Conservation (phyloP, 1,284 basidiomycete species). For the Boletus albobrunnescens region DNA sequence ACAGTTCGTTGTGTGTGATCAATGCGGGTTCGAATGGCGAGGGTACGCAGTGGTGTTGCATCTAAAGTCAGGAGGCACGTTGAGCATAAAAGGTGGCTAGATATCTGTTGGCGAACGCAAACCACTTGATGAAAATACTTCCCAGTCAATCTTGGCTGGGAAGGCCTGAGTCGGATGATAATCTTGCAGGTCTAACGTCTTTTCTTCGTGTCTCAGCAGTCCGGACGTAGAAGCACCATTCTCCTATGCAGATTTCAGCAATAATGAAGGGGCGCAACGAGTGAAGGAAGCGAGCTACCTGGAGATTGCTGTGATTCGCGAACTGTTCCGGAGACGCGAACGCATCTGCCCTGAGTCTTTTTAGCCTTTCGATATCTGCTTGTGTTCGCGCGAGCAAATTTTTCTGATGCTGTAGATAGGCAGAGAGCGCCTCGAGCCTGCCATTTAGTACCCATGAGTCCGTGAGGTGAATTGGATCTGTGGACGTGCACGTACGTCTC, state of each 20-base stretch:
- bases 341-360: conserved; percentile 39
- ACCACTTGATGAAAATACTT: conserved; percentile 32
- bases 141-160: conserved; percentile 32
- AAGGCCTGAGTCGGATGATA: conserved; percentile 31
- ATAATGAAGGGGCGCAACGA: neutral
- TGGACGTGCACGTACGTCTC: conserved; percentile 44
- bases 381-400: conserved; percentile 53
- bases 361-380: conserved; percentile 55
- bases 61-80: conserved; percentile 28
- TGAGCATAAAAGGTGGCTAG: conserved; percentile 6
- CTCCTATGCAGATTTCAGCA: conserved; percentile 9
- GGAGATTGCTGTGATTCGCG: conserved; percentile 28
- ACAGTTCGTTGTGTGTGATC: conserved; percentile 37
- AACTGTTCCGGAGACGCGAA: conserved; percentile 33
- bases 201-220: conserved; percentile 10
- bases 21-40: conserved; percentile 38
- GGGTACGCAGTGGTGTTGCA: conserved; percentile 42
- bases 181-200: conserved; percentile 36
- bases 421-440: conserved; percentile 64
- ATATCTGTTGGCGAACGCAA: conserved; percentile 8
- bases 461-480: neutral
- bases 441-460: conserved; percentile 8
- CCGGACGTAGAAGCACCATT: conserved; percentile 4
- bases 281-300: conserved; percentile 29
- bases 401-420: conserved; percentile 59